Evolutionary conservation across 768 basidiomycete genomes (phyloP).

Genomic region (Naganishia onofrii): DNA sequence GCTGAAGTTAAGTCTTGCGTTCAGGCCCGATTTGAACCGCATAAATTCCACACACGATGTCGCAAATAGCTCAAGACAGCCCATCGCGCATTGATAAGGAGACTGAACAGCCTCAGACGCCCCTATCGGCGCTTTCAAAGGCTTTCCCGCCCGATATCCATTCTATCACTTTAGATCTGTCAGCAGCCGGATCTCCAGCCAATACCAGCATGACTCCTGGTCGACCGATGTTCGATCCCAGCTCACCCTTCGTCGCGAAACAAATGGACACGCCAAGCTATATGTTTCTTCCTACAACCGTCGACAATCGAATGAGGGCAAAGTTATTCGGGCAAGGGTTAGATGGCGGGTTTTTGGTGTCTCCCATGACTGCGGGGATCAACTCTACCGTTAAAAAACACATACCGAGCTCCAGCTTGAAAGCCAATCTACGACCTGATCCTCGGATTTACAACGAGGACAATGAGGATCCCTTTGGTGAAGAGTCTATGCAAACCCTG

Average conservation of each 20-base stretch:
- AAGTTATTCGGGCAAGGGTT: slow-evolving; percentile 42
- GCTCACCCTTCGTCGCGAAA: slow-evolving; percentile 37
- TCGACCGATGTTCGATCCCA: slow-evolving; percentile 34
- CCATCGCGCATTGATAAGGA: neutral
- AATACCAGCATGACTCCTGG: slow-evolving; percentile 23
- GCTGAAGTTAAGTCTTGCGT: neutral
- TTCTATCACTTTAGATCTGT: slow-evolving; percentile 1
- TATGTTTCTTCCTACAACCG: slow-evolving; percentile 21
- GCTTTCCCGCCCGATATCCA: slow-evolving; percentile 19
- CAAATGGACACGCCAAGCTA: slow-evolving; percentile 10
- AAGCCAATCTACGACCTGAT: neutral
- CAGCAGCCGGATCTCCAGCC: neutral
- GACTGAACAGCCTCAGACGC: slow-evolving; percentile 1
- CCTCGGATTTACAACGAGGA: slow-evolving; percentile 19
- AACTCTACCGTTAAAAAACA: slow-evolving; percentile 15
- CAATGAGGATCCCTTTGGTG: slow-evolving; percentile 18
- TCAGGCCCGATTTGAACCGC: neutral
- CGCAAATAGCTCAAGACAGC: neutral
- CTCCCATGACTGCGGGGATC: slow-evolving; percentile 30
- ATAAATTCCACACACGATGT: neutral
- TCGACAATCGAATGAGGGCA: slow-evolving; percentile 39
- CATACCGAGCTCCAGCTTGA: neutral
- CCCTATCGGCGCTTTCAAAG: slow-evolving; percentile 9
- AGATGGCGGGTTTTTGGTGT: slow-evolving; percentile 44
- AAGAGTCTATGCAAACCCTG: slow-evolving; percentile 14